Evolutionary conservation across 2,329 filamentous ascomycete genomes (phyloP), one percentile per base, ranked within the genome.

Genomic region (Claviceps cyperi): DNA sequence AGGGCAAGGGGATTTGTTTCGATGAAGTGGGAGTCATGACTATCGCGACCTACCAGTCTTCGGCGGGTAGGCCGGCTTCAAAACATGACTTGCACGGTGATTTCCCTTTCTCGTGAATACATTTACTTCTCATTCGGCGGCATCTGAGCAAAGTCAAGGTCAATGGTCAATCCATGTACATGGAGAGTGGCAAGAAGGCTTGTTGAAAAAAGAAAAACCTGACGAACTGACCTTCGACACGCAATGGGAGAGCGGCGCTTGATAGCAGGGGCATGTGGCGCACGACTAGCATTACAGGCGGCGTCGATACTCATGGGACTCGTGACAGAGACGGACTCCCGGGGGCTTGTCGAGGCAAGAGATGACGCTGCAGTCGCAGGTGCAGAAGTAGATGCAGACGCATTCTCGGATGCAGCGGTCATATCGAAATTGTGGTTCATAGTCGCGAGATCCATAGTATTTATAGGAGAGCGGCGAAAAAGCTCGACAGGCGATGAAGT

Each of bases 81-180:
- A 62, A 59, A 54, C 76, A 80, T 5, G 72, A 65, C 51, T 74
- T 71, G 54, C 76, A 80, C 15, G 74, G 74, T 24, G 74, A 64
- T 21, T 63, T 60, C 4, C 64, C 67, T 47, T 69, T 72, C 8
- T 75, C 70, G 55, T 77, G 73, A 17, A 73, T 57, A 55, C 75
- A 78, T 62, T 77, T 78, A 59, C 72, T 76, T 52, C 75, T 70
- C 67, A 77, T 73, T 36, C 74, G 72, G 36, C 75, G 74, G 54
- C 75, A 78, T 65, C 73, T 75, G 48, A 15, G 50, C 35, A 22
- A 24, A 8, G 38, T 36, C 9, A 36, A 48, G 8, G 6, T 44
- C 24, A 44, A 17, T 6, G 22, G 22, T 22, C 13, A 17, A 14
- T 3, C 5, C 19, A 14, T 5, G 6, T 19, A 5, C 15, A 39